Percentiles rank a stretch among this genome's conserved stretches.
Evolutionary conservation across 1,284 basidiomycete genomes (phyloP).

Genomic region (Phylloboletellus chloephorus): DNA sequence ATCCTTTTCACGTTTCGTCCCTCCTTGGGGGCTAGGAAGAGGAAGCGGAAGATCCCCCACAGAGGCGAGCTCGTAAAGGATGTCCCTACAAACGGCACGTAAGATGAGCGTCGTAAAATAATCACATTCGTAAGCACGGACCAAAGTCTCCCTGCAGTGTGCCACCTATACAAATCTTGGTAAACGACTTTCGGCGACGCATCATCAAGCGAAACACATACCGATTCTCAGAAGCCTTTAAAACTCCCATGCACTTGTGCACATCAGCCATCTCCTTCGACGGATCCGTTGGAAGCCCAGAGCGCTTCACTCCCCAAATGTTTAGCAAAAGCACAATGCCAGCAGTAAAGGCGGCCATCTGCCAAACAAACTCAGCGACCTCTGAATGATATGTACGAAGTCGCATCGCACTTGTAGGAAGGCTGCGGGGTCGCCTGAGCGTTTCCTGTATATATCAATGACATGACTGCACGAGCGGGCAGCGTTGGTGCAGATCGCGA

Average conservation of each 20-base stretch:
- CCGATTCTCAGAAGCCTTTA: conserved; percentile 36
- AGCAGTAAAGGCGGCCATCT: conserved; percentile 41
- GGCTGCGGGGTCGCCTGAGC: conserved; percentile 30
- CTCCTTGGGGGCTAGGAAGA: conserved; percentile 41
- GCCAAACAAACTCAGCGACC: conserved; percentile 11
- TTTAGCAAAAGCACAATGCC: conserved; percentile 50
- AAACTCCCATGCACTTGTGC: conserved; percentile 53
- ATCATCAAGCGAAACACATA: conserved; percentile 5
- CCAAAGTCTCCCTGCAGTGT: conserved; percentile 28
- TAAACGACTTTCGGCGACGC: not conserved
- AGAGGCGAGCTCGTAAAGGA: conserved; percentile 62
- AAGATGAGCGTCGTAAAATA: not conserved
- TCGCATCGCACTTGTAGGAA: conserved; percentile 38
- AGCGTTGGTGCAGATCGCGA: conserved; percentile 82
- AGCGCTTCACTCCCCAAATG: conserved; percentile 50
- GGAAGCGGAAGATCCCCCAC: conserved; percentile 63
- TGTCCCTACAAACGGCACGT: conserved; percentile 42
- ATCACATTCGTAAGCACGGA: conserved; percentile 10
- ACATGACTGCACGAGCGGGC: conserved; percentile 76
- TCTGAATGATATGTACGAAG: conserved; percentile 1
- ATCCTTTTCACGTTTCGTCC: conserved; percentile 59
- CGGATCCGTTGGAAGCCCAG: conserved; percentile 44
- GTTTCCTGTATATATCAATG: conserved; percentile 48
- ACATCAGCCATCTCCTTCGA: conserved; percentile 57
- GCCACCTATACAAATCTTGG: conserved; percentile 19